Base-by-base conservation (phyloP, 306 rosid genomes). In the Rosa chinensis region DNA sequence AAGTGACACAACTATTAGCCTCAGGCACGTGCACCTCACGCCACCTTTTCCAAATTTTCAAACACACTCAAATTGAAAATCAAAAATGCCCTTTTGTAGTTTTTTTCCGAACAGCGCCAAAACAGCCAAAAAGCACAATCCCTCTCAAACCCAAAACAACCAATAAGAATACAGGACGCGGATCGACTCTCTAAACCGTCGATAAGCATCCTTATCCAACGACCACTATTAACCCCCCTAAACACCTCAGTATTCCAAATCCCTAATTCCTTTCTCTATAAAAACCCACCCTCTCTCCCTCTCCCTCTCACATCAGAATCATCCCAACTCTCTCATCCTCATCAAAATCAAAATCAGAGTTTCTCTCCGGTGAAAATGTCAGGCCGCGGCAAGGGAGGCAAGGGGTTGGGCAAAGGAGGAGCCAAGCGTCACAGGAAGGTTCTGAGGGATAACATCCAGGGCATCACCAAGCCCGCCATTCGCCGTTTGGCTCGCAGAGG, bases 371-470 rank as follows among this genome's bases (percentile, higher is more conserved):
- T 32, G 35, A 16, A 53, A 55, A 55, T 55, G 62, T 55, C 62
- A 20, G 62, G 62, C 4, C 62, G 62, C 28, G 62, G 62, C 1
- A 56, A 56, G 5, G 63, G 63, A n/a, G 63, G 63, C 63, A 56
- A 56, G 63, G 63, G 63, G 0, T 56, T 56, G 28, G 28, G 63
- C 1, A 56, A 56, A 1, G 63, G 63, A 56, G 63, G 63, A 56
- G 63, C 63, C 1, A 56, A 56, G 63, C 63, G 63, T 20, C 63
- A 56, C 63, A 56, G 63, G 63, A 56, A 56, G 63, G 63, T 56
- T 1, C 63, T 56, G 1, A 7, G 63, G 63, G 63, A 56, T n/a
- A 56, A 56, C 13, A 56, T 56, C 63, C 63, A 56, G 63, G 63
- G 63, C 12, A 56, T 56, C 13, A 56, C 62, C 25, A 55, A 55